phyloP scores from a whole-genome alignment of 2,329 filamentous ascomycete species.

The Coleophoma eucalyptorum region DNA sequence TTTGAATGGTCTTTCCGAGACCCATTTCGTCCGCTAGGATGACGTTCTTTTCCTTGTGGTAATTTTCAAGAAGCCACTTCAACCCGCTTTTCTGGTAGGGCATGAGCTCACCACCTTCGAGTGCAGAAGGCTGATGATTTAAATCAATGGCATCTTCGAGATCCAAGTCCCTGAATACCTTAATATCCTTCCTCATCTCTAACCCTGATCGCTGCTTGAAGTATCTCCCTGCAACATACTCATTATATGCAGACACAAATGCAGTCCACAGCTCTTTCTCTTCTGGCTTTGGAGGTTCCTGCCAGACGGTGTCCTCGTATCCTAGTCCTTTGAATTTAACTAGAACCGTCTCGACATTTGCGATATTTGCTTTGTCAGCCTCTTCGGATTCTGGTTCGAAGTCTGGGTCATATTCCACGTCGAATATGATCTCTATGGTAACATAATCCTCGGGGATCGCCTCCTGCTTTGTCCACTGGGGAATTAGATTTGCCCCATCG shows the following conservation, averaged over 20 bases:
- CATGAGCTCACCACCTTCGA: conserved; percentile 83
- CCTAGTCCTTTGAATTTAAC: conserved; percentile 92
- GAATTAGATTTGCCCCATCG: conserved; percentile 50
- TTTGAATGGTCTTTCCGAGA: conserved; percentile 93
- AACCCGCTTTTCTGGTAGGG: conserved; percentile 88
- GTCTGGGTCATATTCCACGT: conserved; percentile 64
- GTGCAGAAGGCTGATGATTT: conserved; percentile 65
- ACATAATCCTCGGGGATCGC: conserved; percentile 87
- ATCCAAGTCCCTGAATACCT: conserved; percentile 58
- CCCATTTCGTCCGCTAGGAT: conserved; percentile 98
- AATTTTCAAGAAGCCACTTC: conserved; percentile 94
- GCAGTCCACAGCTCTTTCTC: conserved; percentile 67
- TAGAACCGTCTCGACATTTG: conserved; percentile 67
- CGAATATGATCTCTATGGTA: conserved; percentile 83
- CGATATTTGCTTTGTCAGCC: conserved; percentile 67
- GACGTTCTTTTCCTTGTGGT: conserved; percentile 75
- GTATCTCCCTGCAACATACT: conserved; percentile 78
- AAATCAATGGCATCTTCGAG: conserved; percentile 67
- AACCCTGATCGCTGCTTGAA: conserved; percentile 53
- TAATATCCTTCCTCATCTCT: conserved; percentile 64
- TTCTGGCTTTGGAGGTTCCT: conserved; percentile 66
- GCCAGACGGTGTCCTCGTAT: conserved; percentile 92
- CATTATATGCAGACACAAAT: conserved; percentile 79
- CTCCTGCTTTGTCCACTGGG: conserved; percentile 68
- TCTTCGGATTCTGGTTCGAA: conserved; percentile 53